A percentile compares a stretch with the other conserved stretches of the same genome.
These are phyloP conservation scores for Sparassis latifolia DNA, from an alignment of 1,284 basidiomycete species.

Conservation along the genomic window DNA sequence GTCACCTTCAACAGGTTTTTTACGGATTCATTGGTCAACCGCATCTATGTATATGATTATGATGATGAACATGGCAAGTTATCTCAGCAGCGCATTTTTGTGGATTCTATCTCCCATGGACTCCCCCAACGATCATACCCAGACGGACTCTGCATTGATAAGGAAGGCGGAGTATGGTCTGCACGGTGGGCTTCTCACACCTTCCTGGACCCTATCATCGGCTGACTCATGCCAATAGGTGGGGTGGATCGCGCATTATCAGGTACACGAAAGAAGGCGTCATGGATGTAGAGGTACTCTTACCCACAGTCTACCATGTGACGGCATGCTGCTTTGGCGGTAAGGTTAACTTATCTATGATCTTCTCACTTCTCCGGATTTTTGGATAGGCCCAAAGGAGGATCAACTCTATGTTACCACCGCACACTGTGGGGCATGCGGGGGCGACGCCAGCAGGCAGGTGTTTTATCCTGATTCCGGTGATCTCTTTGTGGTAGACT, in stretches of 20 bases:
- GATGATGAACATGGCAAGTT: slow-evolving; percentile 38
- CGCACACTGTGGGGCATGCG: slow-evolving; percentile 53
- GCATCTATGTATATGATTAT: slow-evolving; percentile 64
- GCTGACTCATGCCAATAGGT: slow-evolving; percentile 31
- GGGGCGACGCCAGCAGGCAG: slow-evolving; percentile 45
- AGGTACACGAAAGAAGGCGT: slow-evolving; percentile 46
- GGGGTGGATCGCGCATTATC: slow-evolving; percentile 55
- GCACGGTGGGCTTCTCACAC: slow-evolving; percentile 40
- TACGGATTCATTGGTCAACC: slow-evolving; percentile 56
- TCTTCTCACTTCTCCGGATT: neutral
- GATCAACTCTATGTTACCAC: slow-evolving; percentile 64
- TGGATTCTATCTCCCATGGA: slow-evolving; percentile 50
- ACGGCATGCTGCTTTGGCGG: slow-evolving; percentile 69
- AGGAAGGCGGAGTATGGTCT: slow-evolving; percentile 61
- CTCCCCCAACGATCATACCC: slow-evolving; percentile 43
- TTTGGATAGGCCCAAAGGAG: slow-evolving; percentile 42
- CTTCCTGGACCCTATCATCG: slow-evolving; percentile 3
- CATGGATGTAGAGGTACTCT: slow-evolving; percentile 47
- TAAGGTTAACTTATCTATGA: slow-evolving; percentile 15
- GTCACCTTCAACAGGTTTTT: slow-evolving; percentile 44
- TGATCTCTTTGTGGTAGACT: slow-evolving; percentile 54
- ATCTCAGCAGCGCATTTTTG: slow-evolving; percentile 47
- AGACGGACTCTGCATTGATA: slow-evolving; percentile 62
- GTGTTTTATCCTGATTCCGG: slow-evolving; percentile 55
- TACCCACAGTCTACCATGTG: slow-evolving; percentile 54